These are phyloP conservation scores for Aspergillus sp. DNA, from an alignment of 2,329 filamentous ascomycete species.

Conservation along the genomic window DNA sequence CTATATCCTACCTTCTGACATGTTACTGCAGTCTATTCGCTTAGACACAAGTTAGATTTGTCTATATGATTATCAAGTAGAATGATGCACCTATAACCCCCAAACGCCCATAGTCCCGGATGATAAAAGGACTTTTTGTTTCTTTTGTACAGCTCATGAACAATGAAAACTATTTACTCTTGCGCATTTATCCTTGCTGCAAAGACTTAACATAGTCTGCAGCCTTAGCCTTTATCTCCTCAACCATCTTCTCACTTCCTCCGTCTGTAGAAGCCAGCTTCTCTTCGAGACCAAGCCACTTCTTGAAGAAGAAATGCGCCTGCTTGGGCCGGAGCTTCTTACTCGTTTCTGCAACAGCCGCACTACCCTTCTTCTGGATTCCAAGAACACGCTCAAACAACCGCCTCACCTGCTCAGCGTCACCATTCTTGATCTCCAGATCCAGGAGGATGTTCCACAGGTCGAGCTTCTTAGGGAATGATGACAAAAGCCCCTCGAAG, in stretches of 20 bases:
- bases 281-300: slow-evolving; percentile 86
- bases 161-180: slow-evolving; percentile 1
- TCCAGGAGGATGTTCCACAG: slow-evolving; percentile 90
- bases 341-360: slow-evolving; percentile 27
- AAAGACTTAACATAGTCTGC: slow-evolving; percentile 56
- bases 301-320: slow-evolving; percentile 80
- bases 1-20: too few relatives aligned
- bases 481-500: slow-evolving; percentile 77
- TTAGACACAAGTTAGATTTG: too few relatives aligned
- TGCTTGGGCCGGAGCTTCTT: slow-evolving; percentile 70
- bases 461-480: slow-evolving; percentile 82
- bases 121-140: slow-evolving; percentile 5
- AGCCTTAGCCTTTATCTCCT: slow-evolving; percentile 62
- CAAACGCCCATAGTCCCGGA: slow-evolving; percentile 8
- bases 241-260: slow-evolving; percentile 61
- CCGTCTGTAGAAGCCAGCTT: slow-evolving; percentile 38
- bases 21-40: too few relatives aligned
- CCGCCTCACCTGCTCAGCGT: slow-evolving; percentile 58
- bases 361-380: slow-evolving; percentile 30
- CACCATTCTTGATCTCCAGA: slow-evolving; percentile 60
- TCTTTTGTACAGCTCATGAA: slow-evolving; percentile 4
- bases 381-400: slow-evolving; percentile 69
- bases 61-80: too few relatives aligned
- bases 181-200: slow-evolving; percentile 18
- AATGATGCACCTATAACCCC: background rate